Conservation (phyloP, 2,329 filamentous ascomycete genomes). For the Trichophyton simii region DNA sequence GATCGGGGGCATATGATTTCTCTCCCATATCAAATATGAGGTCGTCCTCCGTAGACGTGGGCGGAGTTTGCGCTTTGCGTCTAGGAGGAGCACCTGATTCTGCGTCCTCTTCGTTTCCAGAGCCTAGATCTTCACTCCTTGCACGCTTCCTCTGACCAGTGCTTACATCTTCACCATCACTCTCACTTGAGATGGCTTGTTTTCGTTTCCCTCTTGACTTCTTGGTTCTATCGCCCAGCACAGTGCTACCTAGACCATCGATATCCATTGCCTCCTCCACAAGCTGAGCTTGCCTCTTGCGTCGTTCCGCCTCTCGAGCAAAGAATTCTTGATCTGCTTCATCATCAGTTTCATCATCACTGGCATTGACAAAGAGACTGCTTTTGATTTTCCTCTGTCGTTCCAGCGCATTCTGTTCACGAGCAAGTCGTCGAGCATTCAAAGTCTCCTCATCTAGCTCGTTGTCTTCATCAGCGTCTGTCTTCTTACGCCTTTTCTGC, state of each 20-base stretch:
- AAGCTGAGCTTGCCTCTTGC: conserved; percentile 43
- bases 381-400: conserved; percentile 74
- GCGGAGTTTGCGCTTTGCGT: conserved; percentile 13
- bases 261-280: conserved; percentile 37
- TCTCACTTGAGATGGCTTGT: conserved; percentile 2
- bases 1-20: conserved; percentile 5
- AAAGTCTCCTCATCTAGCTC: conserved; percentile 52
- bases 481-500: conserved; percentile 44
- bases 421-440: conserved; percentile 47
- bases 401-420: conserved; percentile 58
- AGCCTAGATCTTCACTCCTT: neutral
- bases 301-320: conserved; percentile 55
- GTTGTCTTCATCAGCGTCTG: conserved; percentile 36
- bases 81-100: conserved; percentile 7
- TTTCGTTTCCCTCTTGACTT: conserved; percentile 8
- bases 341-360: conserved; percentile 79
- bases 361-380: conserved; percentile 63
- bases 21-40: conserved; percentile 20
- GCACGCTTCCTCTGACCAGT: neutral
- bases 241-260: conserved; percentile 20
- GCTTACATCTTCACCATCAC: conserved; percentile 6
- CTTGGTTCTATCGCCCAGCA: conserved; percentile 13
- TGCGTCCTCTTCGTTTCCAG: conserved; percentile 6
- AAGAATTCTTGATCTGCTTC: conserved; percentile 67
- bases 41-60: conserved; percentile 22